Conservation (phyloP, 164 flowering plant species). For the Umbellularia californica region DNA sequence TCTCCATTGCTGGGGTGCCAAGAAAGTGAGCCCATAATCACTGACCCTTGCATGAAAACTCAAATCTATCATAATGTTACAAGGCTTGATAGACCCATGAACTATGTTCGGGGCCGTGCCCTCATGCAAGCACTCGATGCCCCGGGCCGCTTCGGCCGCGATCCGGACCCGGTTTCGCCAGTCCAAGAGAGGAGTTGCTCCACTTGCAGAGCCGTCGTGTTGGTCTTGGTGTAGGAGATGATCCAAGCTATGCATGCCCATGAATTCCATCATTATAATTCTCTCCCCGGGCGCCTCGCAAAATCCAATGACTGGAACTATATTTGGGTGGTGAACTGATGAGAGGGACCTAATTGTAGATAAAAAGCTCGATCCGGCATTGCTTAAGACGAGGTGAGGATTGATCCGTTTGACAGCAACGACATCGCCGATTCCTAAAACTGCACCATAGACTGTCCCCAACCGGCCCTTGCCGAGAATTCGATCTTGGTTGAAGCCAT, state of each 20-base stretch:
- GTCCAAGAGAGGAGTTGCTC: slow-evolving; percentile 26
- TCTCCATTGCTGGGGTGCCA: slow-evolving; percentile 48
- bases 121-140: slow-evolving; percentile 66
- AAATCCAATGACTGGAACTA: slow-evolving; percentile 60
- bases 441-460: slow-evolving; percentile 58
- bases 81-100: slow-evolving; percentile 71
- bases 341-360: slow-evolving; percentile 50
- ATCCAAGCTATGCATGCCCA: slow-evolving; percentile 53
- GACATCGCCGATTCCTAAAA: slow-evolving; percentile 27
- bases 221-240: slow-evolving; percentile 46
- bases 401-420: slow-evolving; percentile 64
- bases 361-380: slow-evolving; percentile 60
- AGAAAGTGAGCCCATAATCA: slow-evolving; percentile 64
- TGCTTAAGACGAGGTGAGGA: slow-evolving; percentile 48
- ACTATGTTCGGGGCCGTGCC: slow-evolving; percentile 43
- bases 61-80: slow-evolving; percentile 58
- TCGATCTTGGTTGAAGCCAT: slow-evolving; percentile 53
- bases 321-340: slow-evolving; percentile 51
- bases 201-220: slow-evolving; percentile 19
- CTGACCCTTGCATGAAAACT: slow-evolving; percentile 46
- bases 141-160: slow-evolving; percentile 63
- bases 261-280: slow-evolving; percentile 56
- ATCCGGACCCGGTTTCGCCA: slow-evolving; percentile 52
- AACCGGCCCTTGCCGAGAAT: slow-evolving; percentile 60
- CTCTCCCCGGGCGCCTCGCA: slow-evolving; percentile 86